These are phyloP conservation scores for Aspergillus ochraceoroseus DNA, from an alignment of 2,329 filamentous ascomycete species.

Conservation along the genomic window DNA sequence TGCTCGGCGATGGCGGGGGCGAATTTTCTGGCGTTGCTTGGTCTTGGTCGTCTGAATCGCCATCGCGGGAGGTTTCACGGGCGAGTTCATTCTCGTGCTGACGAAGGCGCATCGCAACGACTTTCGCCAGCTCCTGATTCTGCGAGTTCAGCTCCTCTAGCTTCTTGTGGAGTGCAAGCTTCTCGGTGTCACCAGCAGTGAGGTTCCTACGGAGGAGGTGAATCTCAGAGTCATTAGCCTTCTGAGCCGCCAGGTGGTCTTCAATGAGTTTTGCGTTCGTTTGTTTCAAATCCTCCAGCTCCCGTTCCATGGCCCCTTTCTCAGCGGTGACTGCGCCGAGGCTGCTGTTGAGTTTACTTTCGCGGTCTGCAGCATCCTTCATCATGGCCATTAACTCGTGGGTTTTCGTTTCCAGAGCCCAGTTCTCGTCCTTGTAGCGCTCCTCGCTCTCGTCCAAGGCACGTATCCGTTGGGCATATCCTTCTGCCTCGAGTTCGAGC, in stretches of 20 bases:
- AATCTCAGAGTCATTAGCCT: constrained; percentile 84
- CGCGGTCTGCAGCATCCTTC: constrained; percentile 72
- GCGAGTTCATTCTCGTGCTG: constrained; percentile 59
- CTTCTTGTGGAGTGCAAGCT: constrained; percentile 71
- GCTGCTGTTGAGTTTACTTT: constrained; percentile 71
- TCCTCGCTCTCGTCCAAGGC: constrained; percentile 88
- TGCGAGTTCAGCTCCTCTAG: constrained; percentile 82
- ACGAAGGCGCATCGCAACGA: constrained; percentile 69
- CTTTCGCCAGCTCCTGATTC: constrained; percentile 84
- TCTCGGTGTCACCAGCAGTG: constrained; percentile 71
- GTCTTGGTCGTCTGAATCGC: constrained; percentile 61
- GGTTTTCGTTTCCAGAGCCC: constrained; percentile 88
- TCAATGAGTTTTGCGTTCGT: constrained; percentile 72
- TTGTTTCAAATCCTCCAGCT: constrained; percentile 84
- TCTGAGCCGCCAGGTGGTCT: constrained; percentile 69
- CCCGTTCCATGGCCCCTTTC: constrained; percentile 72
- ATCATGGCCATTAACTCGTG: constrained; percentile 72
- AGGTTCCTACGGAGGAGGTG: constrained; percentile 77
- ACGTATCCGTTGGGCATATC: constrained; percentile 72
- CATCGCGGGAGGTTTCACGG: constrained; percentile 57
- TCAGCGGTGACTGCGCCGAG: constrained; percentile 67
- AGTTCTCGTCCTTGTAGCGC: constrained; percentile 97
- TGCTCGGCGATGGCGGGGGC: constrained; percentile 82
- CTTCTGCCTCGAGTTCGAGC: constrained; percentile 76
- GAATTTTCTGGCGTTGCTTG: constrained; percentile 80